phyloP scores from a whole-genome alignment of 306 rosid species.

The Cucurbita ficifolia region DNA sequence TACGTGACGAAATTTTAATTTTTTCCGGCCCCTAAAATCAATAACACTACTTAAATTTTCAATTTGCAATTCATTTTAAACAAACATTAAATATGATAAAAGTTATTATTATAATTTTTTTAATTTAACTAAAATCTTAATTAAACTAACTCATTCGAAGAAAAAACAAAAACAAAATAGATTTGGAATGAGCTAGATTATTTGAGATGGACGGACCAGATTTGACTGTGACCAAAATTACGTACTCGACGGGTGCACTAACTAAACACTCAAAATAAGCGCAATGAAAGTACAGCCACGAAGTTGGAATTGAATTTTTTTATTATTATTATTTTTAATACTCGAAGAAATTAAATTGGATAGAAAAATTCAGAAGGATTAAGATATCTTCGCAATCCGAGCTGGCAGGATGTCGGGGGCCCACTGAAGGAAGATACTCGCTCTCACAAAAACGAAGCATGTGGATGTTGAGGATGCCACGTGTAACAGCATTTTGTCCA shows the following conservation, averaged over 20 bases:
- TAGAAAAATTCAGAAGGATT: conserved; percentile 6
- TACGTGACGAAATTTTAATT: no score
- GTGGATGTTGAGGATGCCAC: conserved; percentile 50
- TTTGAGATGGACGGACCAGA: not conserved
- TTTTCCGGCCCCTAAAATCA: no score
- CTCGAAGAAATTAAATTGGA: not conserved
- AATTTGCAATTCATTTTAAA: no score
- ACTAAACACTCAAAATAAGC: not conserved
- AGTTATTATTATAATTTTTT: no score
- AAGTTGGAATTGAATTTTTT: not conserved
- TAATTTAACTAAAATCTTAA: not conserved
- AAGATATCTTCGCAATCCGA: conserved; percentile 33
- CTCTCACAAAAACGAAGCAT: conserved; percentile 15
- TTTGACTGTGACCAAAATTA: not conserved
- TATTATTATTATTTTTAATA: no score
- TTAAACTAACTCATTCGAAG: no score
- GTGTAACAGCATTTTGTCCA: conserved; percentile 9
- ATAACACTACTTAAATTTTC: no score
- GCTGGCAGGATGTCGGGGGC: conserved; percentile 40
- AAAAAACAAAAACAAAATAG: no score
- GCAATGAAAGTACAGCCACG: not conserved
- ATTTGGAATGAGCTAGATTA: not conserved
- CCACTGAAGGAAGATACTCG: conserved; percentile 13
- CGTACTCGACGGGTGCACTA: not conserved
- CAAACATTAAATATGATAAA: no score